Conservation (phyloP, 768 basidiomycete genomes). For the Hericium erinaceus region DNA sequence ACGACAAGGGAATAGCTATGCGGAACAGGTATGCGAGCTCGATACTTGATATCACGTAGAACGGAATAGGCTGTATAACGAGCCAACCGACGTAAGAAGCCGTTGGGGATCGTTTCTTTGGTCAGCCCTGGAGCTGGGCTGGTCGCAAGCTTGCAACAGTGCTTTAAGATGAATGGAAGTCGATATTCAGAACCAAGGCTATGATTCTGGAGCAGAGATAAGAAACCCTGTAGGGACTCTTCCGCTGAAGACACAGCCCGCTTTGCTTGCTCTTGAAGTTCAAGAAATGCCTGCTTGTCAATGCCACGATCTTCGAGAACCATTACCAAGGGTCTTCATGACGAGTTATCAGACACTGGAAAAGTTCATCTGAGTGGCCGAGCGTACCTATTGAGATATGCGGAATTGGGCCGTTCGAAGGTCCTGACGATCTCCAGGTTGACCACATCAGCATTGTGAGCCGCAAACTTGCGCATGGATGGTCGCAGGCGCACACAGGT, state of each 20-base stretch:
- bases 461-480: constrained; percentile 73
- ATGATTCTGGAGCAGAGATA: constrained; percentile 39
- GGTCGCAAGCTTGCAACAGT: constrained; percentile 38
- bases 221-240: constrained; percentile 42
- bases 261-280: constrained; percentile 55
- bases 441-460: constrained; percentile 27
- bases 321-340: constrained; percentile 59
- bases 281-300: constrained; percentile 42
- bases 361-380: background rate
- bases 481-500: constrained; percentile 62
- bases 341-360: background rate
- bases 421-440: constrained; percentile 70
- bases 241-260: constrained; percentile 49
- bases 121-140: constrained; percentile 30
- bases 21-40: constrained; percentile 64
- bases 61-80: constrained; percentile 54
- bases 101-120: constrained; percentile 34
- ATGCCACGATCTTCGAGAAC: constrained; percentile 71
- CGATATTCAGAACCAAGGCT: constrained; percentile 36
- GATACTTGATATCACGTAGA: constrained; percentile 65
- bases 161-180: constrained; percentile 40
- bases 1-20: constrained; percentile 66
- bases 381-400: constrained; percentile 58
- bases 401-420: constrained; percentile 48
- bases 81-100: constrained; percentile 53